Evolutionary conservation across 805 yeast genomes (phyloP), one percentile per base, ranked within the genome.

Genomic region (Suhomyces kilbournensis): DNA sequence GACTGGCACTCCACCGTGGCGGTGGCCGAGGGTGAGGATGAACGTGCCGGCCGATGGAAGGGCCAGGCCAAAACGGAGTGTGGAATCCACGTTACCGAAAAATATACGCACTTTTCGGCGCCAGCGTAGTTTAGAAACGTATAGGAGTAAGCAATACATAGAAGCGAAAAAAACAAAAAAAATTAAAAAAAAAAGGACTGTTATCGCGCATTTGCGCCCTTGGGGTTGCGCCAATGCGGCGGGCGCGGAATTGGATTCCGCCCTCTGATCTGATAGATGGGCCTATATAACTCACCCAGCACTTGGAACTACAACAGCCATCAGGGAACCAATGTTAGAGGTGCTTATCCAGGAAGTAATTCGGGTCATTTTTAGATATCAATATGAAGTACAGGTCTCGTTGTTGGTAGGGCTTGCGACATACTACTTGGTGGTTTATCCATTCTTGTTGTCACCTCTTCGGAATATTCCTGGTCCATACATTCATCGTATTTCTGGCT

Each of bases 1-100:
- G 98, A 93, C 68, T 93, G 92, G 81, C 98, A 93, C 68, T 89
- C 96, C 1, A 93, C 98, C 0, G 83, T 72, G 28, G 97, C 98
- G 2, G 96, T 90, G 9, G 79, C 74, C 7, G 97, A 88, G 44
- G 97, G 96, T 8, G 97, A 90, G 65, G 97, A 93, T 64, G 98
- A 93, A 68, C 81, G 98, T 58, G 83, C 94, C n/a, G 98, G 98
- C 0, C 81, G 98, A 63, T 93, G 98, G 98, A 86, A 88, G 75
- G 97, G 97, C 2, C 81, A 86, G 66, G 79, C 83, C 9, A 93
- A 93, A 74, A 90, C 97, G 0, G 98, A 93, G 67, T 93, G 98
- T 71, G 98, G 98, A 2, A 91, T 93, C 50, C 98, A 93, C 64
- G 88, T 86, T 60, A 82, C 92, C 1, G 79, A 85, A 23, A 81